Percentiles rank a stretch among this genome's conserved stretches.
Conservation (phyloP, 176 grass and related monocot species). For the Elaeis guineensis region DNA sequence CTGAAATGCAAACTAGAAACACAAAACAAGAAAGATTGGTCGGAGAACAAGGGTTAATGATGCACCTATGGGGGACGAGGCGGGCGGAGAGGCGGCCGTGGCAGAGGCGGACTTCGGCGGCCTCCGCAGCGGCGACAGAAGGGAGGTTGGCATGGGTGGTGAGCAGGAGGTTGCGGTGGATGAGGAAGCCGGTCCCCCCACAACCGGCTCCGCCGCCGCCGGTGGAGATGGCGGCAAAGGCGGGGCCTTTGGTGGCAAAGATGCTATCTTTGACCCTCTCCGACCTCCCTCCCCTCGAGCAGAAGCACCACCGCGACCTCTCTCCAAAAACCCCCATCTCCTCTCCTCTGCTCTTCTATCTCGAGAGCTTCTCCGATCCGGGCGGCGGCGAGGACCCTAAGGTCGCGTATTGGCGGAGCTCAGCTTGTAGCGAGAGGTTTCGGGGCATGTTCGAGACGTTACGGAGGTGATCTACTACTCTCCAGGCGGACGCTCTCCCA, state of each 20-base stretch:
- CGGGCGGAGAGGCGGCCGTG: conserved; percentile 36
- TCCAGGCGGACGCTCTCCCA: too few relatives aligned
- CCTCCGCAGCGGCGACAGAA: conserved; percentile 48
- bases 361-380: too few relatives aligned
- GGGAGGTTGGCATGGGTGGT: conserved; percentile 78
- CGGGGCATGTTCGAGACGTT: too few relatives aligned
- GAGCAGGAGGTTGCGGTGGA: conserved; percentile 79
- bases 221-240: conserved; percentile 38
- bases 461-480: too few relatives aligned
- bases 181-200: conserved; percentile 63
- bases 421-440: neutral
- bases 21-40: too few relatives aligned
- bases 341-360: neutral
- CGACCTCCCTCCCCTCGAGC: conserved; percentile 51
- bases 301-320: conserved; percentile 71
- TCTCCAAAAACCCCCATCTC: conserved; percentile 57
- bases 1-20: too few relatives aligned
- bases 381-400: neutral
- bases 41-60: neutral
- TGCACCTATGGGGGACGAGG: conserved; percentile 67
- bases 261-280: conserved; percentile 61
- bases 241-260: conserved; percentile 49
- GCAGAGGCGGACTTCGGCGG: conserved; percentile 45
- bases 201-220: conserved; percentile 8
- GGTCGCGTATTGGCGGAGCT: neutral